These are phyloP conservation scores for Pilasporangium apinafurcum DNA, from an alignment of 352 stramenopile genomes.

Conservation along the genomic window DNA sequence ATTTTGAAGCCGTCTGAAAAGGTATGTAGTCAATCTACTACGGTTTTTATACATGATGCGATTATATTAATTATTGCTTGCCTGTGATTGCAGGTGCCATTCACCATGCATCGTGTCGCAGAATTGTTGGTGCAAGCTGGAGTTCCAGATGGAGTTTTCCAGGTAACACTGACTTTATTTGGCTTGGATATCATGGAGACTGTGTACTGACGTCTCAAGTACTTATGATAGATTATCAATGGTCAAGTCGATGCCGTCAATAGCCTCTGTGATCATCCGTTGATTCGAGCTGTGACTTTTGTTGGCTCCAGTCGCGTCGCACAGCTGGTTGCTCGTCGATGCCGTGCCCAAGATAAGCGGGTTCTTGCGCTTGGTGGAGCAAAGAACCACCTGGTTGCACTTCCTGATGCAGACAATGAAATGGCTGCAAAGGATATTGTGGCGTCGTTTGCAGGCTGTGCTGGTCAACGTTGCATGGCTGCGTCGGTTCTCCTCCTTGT, in stretches of 20 bases:
- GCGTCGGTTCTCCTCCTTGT: conserved; percentile 94
- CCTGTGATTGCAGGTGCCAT: conserved; percentile 44
- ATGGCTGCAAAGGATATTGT: conserved; percentile 93
- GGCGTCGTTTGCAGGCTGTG: conserved; percentile 93
- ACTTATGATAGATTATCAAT: conserved; percentile 84
- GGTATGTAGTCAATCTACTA: conserved; percentile 21
- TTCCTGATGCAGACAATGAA: conserved; percentile 92
- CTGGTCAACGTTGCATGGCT: conserved; percentile 96
- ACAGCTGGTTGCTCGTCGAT: conserved; percentile 89
- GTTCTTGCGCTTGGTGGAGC: conserved; percentile 94
- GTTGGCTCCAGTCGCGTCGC: conserved; percentile 93
- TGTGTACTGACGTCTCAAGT: background rate
- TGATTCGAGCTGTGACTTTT: conserved; percentile 91
- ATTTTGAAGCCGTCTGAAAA: conserved; percentile 98
- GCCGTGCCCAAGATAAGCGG: conserved; percentile 89
- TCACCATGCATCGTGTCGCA: conserved; percentile 90
- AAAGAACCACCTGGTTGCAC: conserved; percentile 97
- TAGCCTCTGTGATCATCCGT: conserved; percentile 89
- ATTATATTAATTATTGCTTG: background rate
- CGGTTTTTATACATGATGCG: background rate
- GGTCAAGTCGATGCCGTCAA: conserved; percentile 87
- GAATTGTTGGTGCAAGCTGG: conserved; percentile 89
- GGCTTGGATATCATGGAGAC: background rate
- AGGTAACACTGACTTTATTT: conserved; percentile 20
- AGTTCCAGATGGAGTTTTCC: conserved; percentile 93